Evolutionary conservation across 78 protist species (phyloP).

Genomic region (slime mould (Dictyostelium discoideum)): dicty_2.7 NC_007089.4:4536001-4536500

Average conservation of each 20-base stretch:
- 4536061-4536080: not conserved
- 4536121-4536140: not conserved
- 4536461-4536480: conserved; percentile 2
- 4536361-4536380: not conserved
- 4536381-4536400: not conserved
- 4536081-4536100: not conserved
- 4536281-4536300: not conserved
- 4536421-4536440: not conserved
- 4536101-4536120: not conserved
- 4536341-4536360: not conserved
- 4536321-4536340: not conserved
- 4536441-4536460: not conserved
- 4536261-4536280: not conserved
- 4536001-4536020: not conserved
- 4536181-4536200: not conserved
- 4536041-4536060: not conserved
- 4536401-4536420: not conserved
- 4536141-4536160: not conserved
- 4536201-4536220: not conserved
- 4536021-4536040: not conserved
- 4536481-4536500: not conserved
- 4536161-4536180: not conserved
- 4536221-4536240: not conserved
- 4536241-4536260: not conserved
- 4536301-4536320: not conserved